A percentile compares a stretch with the other conserved stretches of the same genome.
Evolutionary conservation across 768 basidiomycete species (phyloP).

Genomic region (Trametes cingulata): DNA sequence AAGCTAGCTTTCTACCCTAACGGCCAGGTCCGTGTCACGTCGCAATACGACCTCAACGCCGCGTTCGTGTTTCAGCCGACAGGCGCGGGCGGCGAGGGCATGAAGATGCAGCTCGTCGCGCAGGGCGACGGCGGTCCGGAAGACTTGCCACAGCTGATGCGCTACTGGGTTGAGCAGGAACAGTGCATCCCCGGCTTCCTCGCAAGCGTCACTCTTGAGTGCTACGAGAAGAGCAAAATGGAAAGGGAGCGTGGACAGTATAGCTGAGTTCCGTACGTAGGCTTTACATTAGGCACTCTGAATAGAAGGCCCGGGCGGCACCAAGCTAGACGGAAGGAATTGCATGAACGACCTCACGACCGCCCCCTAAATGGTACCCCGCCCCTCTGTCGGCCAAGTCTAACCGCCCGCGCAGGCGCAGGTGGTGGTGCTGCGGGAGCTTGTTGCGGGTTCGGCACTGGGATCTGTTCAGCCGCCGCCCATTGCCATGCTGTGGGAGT

Average conservation of each 20-base stretch:
- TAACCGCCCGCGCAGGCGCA: too few species aligned
- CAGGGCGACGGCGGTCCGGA: conserved; percentile 75
- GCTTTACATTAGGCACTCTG: too few species aligned
- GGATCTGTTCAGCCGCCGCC: too few species aligned
- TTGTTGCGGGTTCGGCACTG: too few species aligned
- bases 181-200: conserved; percentile 88
- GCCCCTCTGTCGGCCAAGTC: too few species aligned
- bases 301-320: too few species aligned
- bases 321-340: too few species aligned
- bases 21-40: conserved; percentile 86
- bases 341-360: too few species aligned
- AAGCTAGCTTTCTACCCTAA: conserved; percentile 91
- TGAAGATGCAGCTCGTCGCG: conserved; percentile 70
- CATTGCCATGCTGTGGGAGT: too few species aligned
- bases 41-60: conserved; percentile 84
- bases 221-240: conserved; percentile 62
- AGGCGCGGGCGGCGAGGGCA: conserved; percentile 37
- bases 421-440: too few species aligned
- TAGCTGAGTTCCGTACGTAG: neutral
- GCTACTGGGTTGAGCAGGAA: conserved; percentile 84
- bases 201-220: conserved; percentile 85
- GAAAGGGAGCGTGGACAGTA: conserved; percentile 9
- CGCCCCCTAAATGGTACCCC: too few species aligned
- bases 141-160: conserved; percentile 72
- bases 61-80: conserved; percentile 84